Base-by-base conservation (phyloP, 1,139 yeast genomes). In the Suhomyces terraborum region DNA sequence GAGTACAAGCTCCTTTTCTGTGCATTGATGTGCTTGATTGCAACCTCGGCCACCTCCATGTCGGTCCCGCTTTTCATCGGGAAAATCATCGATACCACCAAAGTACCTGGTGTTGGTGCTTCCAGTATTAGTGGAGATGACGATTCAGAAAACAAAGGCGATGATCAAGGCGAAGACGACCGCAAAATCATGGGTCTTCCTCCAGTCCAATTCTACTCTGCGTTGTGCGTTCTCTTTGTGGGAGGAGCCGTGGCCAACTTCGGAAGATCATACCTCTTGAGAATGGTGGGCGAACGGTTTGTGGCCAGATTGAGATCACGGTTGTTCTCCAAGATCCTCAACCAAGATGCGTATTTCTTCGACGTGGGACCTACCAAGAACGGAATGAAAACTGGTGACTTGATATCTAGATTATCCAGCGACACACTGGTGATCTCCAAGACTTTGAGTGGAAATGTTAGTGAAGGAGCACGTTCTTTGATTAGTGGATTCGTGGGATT, bases 361-460 rank as follows among this genome's bases (percentile, higher is more conserved):
- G 98, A 93, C 58, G 82, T 86, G 14, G 91, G 94, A 47, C 77
- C 77, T 7, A 54, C 58, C 17, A 59, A 61, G 31, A 45, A 46
- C 0, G 77, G 77, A 6, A 72, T 73, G 76, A 84, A 93, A 56
- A 95, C 91, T 1, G 98, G 98, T 31, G 98, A 93, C 59, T 72
- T 93, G 57, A 88, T 93, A 36, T 88, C 96, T 5, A 71, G 98
- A 47, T 68, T 93, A 28, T 82, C 95, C 18, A 82, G 88, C 32
- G 98, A 93, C 60, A 91, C 97, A 1, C 91, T 86, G 56, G 84
- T 93, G 32, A 96, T 93, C 12, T 81, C 96, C 7, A 78, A 87
- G 50, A 82, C 96, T 1, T 77, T 93, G 50, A 88, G 97, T 32
- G 94, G 88, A 46, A 89, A 89, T 59, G 78, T 93, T 30, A 85